Conservation (phyloP, 31 red algal genomes). For the Odonthalia washingtoniensis region DNA sequence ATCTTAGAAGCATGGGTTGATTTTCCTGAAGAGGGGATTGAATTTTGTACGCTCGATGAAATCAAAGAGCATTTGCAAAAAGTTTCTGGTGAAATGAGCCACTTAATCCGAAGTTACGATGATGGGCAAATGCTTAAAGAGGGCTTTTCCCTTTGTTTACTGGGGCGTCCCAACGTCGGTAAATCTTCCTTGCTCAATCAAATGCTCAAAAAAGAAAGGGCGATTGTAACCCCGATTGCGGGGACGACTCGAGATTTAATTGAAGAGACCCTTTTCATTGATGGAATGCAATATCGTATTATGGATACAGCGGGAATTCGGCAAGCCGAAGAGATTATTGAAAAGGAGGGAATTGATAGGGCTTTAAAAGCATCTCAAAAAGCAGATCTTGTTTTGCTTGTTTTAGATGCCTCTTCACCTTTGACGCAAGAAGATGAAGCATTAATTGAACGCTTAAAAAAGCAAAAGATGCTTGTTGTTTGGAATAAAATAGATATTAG, state of each 20-base stretch:
- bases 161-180: constrained; percentile 67
- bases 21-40: constrained; percentile 23
- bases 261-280: constrained; percentile 73
- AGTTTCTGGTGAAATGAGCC: not conserved
- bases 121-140: not conserved
- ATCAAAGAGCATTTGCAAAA: not conserved
- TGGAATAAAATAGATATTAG: too few species aligned
- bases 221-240: constrained; percentile 89
- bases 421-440: too few species aligned
- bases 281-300: constrained; percentile 72
- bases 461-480: too few species aligned
- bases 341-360: constrained; percentile 72
- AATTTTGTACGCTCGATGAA: constrained; percentile 9
- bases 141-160: not conserved
- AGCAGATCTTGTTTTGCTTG: constrained; percentile 89
- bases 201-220: constrained; percentile 74
- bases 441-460: too few species aligned
- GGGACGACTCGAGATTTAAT: constrained; percentile 98
- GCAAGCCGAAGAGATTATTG: constrained; percentile 16
- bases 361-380: constrained; percentile 95
- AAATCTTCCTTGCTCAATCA: constrained; percentile 95
- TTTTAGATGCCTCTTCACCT: constrained; percentile 65
- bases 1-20: not conserved
- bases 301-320: constrained; percentile 95
- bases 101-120: not conserved